A percentile compares a stretch with the other conserved stretches of the same genome.
Conservation (phyloP, 2,329 filamentous ascomycete species). For the Pyricularia sp. region DNA sequence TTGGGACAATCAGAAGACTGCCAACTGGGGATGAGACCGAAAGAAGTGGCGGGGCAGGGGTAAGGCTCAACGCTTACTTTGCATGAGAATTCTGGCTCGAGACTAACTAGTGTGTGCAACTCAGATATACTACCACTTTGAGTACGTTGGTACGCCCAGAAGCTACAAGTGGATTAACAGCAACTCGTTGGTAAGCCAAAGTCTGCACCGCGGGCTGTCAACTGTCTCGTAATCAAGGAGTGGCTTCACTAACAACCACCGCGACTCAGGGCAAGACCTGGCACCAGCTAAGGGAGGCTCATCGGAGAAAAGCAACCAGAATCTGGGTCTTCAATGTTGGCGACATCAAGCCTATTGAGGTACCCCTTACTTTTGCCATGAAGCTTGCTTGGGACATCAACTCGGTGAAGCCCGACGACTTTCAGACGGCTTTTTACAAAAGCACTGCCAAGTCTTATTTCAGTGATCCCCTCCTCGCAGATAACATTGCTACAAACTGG, state of each 20-base stretch:
- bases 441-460: conserved; percentile 39
- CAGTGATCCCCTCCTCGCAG: conserved; percentile 21
- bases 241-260: neutral
- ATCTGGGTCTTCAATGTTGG: conserved; percentile 63
- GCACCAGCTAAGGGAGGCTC: conserved; percentile 48
- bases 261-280: conserved; percentile 20
- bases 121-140: conserved; percentile 42
- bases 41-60: conserved; percentile 46
- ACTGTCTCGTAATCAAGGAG: neutral
- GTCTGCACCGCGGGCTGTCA: neutral
- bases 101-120: neutral
- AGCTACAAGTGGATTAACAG: conserved; percentile 56
- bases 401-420: conserved; percentile 27
- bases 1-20: conserved; percentile 48
- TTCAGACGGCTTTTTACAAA: conserved; percentile 9
- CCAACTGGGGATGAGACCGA: conserved; percentile 41
- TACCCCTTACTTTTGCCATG: conserved; percentile 58
- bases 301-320: conserved; percentile 36
- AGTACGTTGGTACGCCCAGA: conserved; percentile 52
- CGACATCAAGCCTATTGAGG: conserved; percentile 54
- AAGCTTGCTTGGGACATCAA: conserved; percentile 55
- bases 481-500: neutral
- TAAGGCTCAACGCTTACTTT: conserved; percentile 16
- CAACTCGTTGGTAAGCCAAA: conserved; percentile 21
- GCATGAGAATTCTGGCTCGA: neutral